These are phyloP conservation scores for Cetraspora pellucida DNA, from an alignment of 192 early-diverging fungal species.

Conservation along the genomic window DNA sequence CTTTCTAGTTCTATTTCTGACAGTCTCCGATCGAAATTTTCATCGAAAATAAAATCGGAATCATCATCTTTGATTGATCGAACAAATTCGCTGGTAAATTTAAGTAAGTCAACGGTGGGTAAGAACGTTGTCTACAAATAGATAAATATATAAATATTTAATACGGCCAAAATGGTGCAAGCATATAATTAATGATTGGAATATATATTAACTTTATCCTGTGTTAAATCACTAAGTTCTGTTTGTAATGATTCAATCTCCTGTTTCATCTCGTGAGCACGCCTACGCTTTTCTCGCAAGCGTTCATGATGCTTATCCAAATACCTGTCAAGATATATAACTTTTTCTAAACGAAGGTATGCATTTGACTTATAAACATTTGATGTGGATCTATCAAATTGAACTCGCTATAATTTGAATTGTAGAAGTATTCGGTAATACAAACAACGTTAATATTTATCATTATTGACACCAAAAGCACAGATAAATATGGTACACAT, in stretches of 20 bases:
- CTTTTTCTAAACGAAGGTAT: slow-evolving; percentile 61
- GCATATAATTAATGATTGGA: not conserved
- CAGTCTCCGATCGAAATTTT: not conserved
- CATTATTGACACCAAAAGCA: not conserved
- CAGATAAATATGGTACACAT: not conserved
- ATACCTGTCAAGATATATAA: slow-evolving; percentile 64
- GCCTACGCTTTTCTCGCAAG: slow-evolving; percentile 29
- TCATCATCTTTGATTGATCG: not conserved
- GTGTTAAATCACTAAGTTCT: slow-evolving; percentile 36
- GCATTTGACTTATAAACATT: slow-evolving; percentile 71
- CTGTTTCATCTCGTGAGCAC: slow-evolving; percentile 37
- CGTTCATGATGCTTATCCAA: slow-evolving; percentile 42
- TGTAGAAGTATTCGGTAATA: not conserved
- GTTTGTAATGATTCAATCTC: slow-evolving; percentile 38
- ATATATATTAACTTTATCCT: slow-evolving; percentile 15
- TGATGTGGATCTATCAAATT: slow-evolving; percentile 61
- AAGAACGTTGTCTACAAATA: slow-evolving; percentile 5
- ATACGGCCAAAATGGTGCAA: not conserved
- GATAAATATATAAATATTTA: not conserved
- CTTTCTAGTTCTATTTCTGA: slow-evolving; percentile 1
- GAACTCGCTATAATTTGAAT: slow-evolving; percentile 52
- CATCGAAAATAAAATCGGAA: not conserved
- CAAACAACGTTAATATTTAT: not conserved
- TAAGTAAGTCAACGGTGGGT: slow-evolving; percentile 11
- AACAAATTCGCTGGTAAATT: slow-evolving; percentile 4